These are phyloP conservation scores for Exophiala sideris DNA, from an alignment of 2,329 filamentous ascomycete species.

Conservation along the genomic window DNA sequence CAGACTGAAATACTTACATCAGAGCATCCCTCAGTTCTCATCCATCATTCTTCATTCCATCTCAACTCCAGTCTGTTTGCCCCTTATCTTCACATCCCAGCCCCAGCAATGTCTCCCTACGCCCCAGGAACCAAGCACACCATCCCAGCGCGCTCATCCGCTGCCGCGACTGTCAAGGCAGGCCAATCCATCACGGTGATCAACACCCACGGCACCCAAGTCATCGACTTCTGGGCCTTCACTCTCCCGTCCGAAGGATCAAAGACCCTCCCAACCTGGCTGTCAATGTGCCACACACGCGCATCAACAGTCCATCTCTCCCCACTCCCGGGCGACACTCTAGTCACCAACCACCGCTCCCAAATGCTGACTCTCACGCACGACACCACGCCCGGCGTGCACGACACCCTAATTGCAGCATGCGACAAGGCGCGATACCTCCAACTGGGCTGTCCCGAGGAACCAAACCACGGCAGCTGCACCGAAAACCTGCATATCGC, in stretches of 20 bases:
- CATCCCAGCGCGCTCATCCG: slow-evolving; percentile 44
- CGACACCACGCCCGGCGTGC: slow-evolving; percentile 39
- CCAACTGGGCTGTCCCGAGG: slow-evolving; percentile 33
- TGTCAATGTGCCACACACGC: slow-evolving; percentile 42
- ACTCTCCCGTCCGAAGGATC: slow-evolving; percentile 28
- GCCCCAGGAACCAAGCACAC: slow-evolving; percentile 17
- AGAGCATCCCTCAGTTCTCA: not conserved
- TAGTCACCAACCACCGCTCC: slow-evolving; percentile 38
- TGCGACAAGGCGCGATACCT: slow-evolving; percentile 41
- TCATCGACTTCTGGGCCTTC: slow-evolving; percentile 51
- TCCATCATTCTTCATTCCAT: not conserved
- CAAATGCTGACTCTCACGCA: slow-evolving; percentile 37
- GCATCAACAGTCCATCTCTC: slow-evolving; percentile 33
- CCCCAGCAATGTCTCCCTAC: slow-evolving; percentile 6
- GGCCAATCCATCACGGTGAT: slow-evolving; percentile 45
- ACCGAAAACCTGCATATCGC: slow-evolving; percentile 39
- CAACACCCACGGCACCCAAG: slow-evolving; percentile 50
- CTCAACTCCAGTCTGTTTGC: no score
- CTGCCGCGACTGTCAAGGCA: slow-evolving; percentile 37
- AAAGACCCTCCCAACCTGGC: slow-evolving; percentile 19
- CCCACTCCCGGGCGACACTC: slow-evolving; percentile 32
- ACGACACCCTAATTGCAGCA: slow-evolving; percentile 42
- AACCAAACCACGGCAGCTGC: slow-evolving; percentile 39
- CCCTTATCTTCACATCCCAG: no score
- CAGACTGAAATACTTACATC: no score